phyloP scores from a whole-genome alignment of 2,329 filamentous ascomycete genomes.

The Lasiodiplodia hormozganensis region DNA sequence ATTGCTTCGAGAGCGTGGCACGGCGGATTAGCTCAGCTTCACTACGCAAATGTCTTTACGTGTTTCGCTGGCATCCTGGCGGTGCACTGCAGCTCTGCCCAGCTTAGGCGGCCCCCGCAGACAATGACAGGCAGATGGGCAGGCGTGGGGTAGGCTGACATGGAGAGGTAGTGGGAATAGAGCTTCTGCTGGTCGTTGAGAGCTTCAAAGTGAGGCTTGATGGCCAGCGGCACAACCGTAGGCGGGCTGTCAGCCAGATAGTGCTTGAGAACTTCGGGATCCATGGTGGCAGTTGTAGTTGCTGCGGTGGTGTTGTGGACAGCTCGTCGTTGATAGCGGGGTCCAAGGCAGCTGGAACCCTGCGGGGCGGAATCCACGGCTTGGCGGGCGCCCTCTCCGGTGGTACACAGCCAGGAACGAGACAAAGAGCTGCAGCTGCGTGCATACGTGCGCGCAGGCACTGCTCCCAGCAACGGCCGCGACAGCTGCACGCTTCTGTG shows the following conservation, averaged over 20 bases:
- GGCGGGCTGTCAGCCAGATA: conserved; percentile 93
- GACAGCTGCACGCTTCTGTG: not conserved
- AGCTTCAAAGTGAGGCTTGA: conserved; percentile 90
- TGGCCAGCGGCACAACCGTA: conserved; percentile 83
- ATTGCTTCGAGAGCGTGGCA: not conserved
- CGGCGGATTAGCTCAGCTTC: not conserved
- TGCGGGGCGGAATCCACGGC: conserved; percentile 20
- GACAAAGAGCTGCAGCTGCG: conserved; percentile 17
- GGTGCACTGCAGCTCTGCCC: not conserved
- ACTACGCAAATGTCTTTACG: not conserved
- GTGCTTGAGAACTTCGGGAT: conserved; percentile 61
- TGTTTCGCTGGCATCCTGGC: not conserved
- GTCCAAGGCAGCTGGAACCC: conserved; percentile 21
- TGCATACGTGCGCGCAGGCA: conserved; percentile 2
- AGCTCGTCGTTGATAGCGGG: conserved; percentile 19
- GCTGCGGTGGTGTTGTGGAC: conserved; percentile 18
- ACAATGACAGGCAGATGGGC: conserved; percentile 1
- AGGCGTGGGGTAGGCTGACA: conserved; percentile 37
- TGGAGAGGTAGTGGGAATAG: conserved; percentile 76
- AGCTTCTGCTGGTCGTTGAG: conserved; percentile 78
- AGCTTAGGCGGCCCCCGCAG: conserved; percentile 2
- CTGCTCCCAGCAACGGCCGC: not conserved
- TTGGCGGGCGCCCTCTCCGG: not conserved
- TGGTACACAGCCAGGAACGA: conserved; percentile 3
- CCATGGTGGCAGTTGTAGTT: conserved; percentile 45